Base-by-base conservation (phyloP, 345 rosid genomes). In the Kandelia obovata region DNA sequence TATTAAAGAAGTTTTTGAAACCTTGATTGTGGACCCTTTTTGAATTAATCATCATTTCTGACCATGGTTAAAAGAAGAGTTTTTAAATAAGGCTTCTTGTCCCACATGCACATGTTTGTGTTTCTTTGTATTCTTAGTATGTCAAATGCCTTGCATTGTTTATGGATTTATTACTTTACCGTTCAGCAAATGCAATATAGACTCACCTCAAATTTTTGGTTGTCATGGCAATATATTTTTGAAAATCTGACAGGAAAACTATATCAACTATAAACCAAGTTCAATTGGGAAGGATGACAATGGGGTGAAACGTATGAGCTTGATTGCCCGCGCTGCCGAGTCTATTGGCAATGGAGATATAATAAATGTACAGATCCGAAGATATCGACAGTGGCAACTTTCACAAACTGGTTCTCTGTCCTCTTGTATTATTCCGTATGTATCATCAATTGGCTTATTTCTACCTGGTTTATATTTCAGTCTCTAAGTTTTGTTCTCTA, bases 301-400 rank as follows among this genome's bases (percentile, higher is more conserved):
- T 67, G 92, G 88, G 73, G 23, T 85, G 69, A 88, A 90, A 77
- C 86, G 91, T 39, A 78, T 95, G 98, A 88, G 79, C 35, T 75
- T 78, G 66, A 77, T 95, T 80, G 90, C 98, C 59, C 93, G 81
- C 60, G 89, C 99, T 82, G 96, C 99, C 72, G 99, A 95, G 59
- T 92, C 98, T 72, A 92, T 95, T 55, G 86, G 88, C 0, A 86
- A 92, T 78, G 98, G 96, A 61, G 99, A 95, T 83, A 87, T 92
- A 74, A 75, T 88, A 76, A 95, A 90, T 76, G 97, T 92, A 65
- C 98, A 92, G 80, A 90, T 95, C 77, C 87, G 99, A 67, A 90
- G 96, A 88, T 78, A 92, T 81, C 84, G 89, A 57, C 99, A 87
- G 72, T 95, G 99, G 99, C 96, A 95, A 73, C 98, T 92, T 58